Evolutionary conservation across 257 asterid genomes (phyloP).

Genomic region (Buddleja alternifolia): DNA sequence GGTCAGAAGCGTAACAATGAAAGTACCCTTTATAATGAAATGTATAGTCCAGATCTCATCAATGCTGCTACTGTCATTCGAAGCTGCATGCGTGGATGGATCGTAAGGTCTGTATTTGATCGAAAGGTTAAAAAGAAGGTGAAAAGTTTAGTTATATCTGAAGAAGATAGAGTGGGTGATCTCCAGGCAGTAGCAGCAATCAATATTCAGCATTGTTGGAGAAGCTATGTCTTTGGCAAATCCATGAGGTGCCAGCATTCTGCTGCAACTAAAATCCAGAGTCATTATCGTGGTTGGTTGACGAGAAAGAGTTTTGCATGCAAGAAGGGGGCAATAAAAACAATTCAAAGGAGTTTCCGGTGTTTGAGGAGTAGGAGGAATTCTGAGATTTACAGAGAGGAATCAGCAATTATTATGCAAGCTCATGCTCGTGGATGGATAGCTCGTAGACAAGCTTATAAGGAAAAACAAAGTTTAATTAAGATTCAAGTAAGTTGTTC

Average conservation of each 20-base stretch:
- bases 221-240: slow-evolving; percentile 38
- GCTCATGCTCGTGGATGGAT: slow-evolving; percentile 77
- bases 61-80: slow-evolving; percentile 46
- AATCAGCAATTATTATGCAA: slow-evolving; percentile 67
- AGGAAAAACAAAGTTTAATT: slow-evolving; percentile 40
- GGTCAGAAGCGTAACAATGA: slow-evolving; percentile 34
- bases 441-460: slow-evolving; percentile 51
- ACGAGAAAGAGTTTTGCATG: slow-evolving; percentile 32
- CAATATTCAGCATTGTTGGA: slow-evolving; percentile 60
- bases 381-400: slow-evolving; percentile 44
- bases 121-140: slow-evolving; percentile 26
- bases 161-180: slow-evolving; percentile 32
- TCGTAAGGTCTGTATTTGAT: slow-evolving; percentile 35
- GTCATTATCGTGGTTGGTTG: slow-evolving; percentile 64
- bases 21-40: slow-evolving; percentile 26
- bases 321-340: slow-evolving; percentile 52
- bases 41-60: slow-evolving; percentile 19
- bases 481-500: slow-evolving; percentile 74
- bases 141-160: slow-evolving; percentile 27
- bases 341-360: slow-evolving; percentile 58
- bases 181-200: slow-evolving; percentile 48
- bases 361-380: slow-evolving; percentile 45
- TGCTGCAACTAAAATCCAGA: slow-evolving; percentile 83
- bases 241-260: slow-evolving; percentile 40
- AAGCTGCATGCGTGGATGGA: slow-evolving; percentile 38